Evolutionary conservation across 1,284 basidiomycete species (phyloP), one percentile per base, ranked within the genome.

Genomic region (Bjerkandera adusta): DNA sequence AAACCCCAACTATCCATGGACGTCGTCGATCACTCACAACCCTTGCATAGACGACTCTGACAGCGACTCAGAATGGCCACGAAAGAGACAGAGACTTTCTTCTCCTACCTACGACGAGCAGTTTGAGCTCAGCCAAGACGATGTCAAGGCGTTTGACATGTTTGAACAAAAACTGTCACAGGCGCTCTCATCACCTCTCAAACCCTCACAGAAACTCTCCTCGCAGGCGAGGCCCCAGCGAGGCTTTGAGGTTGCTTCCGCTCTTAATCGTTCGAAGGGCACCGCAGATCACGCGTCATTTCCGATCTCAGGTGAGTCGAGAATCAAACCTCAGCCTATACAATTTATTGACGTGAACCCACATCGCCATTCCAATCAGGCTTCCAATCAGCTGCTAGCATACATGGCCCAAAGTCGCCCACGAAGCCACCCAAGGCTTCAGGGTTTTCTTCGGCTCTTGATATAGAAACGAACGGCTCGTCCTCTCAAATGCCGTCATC

Each of bases 41-140:
- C n/a, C n/a, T n/a, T n/a, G n/a, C 33, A 10, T 22, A 47, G 45
- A 16, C 36, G 46, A 48, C 11, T 48, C 46, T 3, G 46, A 48
- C 25, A 8, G 33, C 16, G 46, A 42, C 2, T 50, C 45, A 20
- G 45, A 47, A 8, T 49, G 51, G 4, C 51, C 52, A 18, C 50
- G 34, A 4, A 61, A 88, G 64, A 71, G 79, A 25, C 75, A 76
- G 55, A 71, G 84, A 36, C 68, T 84, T 30, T 84, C 82, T 1
- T 87, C 84, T 5, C 83, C 85, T 1, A 77, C 79, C n/a, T 83
- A 80, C 55, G 84, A 85, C 47, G 71, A 75, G 29, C 75, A 78
- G 50, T 60, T 78, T 16, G 69, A 60, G 5, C 70, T 79, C 16
- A 85, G 76, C 43, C 75, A 79, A 50, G 72, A 80, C 25, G 76